Evolutionary conservation across 495 filamentous ascomycete species (phyloP).

Genomic region (Trichoderma gamsii): DNA sequence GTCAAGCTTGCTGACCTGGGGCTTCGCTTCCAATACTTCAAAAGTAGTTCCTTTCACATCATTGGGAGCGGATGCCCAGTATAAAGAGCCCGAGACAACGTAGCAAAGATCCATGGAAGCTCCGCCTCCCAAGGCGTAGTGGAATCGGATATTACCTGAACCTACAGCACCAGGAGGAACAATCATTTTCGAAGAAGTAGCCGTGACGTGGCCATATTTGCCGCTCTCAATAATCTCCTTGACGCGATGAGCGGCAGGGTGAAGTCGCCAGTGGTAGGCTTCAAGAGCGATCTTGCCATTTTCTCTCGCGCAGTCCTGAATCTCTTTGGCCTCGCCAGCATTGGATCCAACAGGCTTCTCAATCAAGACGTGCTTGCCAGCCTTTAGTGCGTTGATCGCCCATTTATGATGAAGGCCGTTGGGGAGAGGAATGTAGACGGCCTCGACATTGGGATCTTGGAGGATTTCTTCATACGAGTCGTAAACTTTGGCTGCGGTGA

Average conservation of each 20-base stretch:
- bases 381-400: conserved; percentile 42
- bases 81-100: conserved; percentile 42
- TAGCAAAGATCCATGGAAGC: conserved; percentile 44
- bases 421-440: conserved; percentile 47
- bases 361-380: conserved; percentile 53
- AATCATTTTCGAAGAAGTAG: conserved; percentile 27
- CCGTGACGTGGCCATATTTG: conserved; percentile 40
- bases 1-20: not conserved
- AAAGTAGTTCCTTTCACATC: conserved; percentile 31
- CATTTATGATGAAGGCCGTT: conserved; percentile 52
- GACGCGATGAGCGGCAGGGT: conserved; percentile 35
- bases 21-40: not conserved
- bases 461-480: conserved; percentile 48
- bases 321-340: conserved; percentile 35
- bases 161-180: conserved; percentile 26
- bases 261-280: conserved; percentile 53
- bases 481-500: conserved; percentile 35
- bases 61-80: conserved; percentile 34
- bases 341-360: conserved; percentile 53
- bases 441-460: conserved; percentile 45
- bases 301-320: conserved; percentile 34
- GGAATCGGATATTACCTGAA: conserved; percentile 50
- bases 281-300: conserved; percentile 41
- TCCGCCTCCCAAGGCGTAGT: conserved; percentile 51
- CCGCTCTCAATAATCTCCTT: conserved; percentile 23